phyloP scores from a whole-genome alignment of 257 asterid species.

The Solanum piurae region DNA sequence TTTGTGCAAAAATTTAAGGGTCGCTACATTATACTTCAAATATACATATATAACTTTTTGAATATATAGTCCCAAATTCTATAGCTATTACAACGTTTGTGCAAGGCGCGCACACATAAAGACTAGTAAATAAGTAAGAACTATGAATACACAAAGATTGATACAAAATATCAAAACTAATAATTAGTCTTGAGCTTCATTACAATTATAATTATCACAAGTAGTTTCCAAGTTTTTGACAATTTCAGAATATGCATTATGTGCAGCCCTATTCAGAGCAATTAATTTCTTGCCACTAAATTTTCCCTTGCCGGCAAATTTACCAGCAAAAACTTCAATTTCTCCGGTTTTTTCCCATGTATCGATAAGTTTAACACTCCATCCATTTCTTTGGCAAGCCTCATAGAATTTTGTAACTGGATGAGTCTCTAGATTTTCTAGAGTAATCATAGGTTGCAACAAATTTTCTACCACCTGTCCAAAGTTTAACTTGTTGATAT shows the following conservation, averaged over 20 bases:
- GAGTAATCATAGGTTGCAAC: conserved; percentile 35
- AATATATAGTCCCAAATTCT: neutral
- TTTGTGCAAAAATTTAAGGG: neutral
- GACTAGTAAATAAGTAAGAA: neutral
- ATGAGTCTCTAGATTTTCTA: conserved; percentile 15
- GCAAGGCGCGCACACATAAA: neutral
- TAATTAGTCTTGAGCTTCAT: neutral
- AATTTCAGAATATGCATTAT: conserved; percentile 10
- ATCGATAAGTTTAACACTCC: conserved; percentile 9
- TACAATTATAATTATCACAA: neutral
- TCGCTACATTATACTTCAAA: neutral
- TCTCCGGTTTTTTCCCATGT: conserved; percentile 30
- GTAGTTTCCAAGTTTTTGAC: neutral
- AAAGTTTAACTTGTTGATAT: neutral
- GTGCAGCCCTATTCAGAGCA: conserved; percentile 43
- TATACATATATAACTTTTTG: neutral
- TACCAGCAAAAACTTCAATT: conserved; percentile 4
- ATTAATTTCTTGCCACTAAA: conserved; percentile 18
- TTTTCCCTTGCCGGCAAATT: conserved; percentile 20
- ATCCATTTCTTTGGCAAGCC: conserved; percentile 24
- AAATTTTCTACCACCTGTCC: conserved; percentile 19
- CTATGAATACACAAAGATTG: neutral
- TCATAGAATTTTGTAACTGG: conserved; percentile 32
- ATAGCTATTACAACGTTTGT: neutral
- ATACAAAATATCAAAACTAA: neutral